A percentile compares a stretch with the other conserved stretches of the same genome.
These are phyloP conservation scores for Amanita pallidorosea DNA, from an alignment of 768 basidiomycete species.

Conservation along the genomic window DNA sequence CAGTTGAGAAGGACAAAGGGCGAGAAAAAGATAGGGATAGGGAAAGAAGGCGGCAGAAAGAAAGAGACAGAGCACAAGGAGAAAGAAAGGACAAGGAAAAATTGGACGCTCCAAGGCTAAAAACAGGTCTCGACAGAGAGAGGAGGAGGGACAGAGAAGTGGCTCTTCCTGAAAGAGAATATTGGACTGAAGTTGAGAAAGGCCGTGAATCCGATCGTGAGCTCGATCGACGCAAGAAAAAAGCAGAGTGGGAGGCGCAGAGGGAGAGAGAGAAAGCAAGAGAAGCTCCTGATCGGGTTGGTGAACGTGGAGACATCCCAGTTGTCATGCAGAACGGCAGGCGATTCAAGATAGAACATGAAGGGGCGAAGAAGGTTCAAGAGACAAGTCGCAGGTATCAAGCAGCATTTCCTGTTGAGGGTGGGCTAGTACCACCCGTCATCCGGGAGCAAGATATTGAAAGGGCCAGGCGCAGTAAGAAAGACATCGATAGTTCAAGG, in stretches of 20 bases:
- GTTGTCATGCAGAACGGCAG: conserved; percentile 7
- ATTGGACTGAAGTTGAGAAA: conserved; percentile 1
- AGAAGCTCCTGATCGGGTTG: neutral
- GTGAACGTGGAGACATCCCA: conserved; percentile 5
- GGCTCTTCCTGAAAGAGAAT: neutral
- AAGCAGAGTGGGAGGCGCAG: conserved; percentile 9
- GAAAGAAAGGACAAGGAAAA: conserved; percentile 8
- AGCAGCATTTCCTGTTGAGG: neutral
- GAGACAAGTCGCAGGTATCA: conserved; percentile 2
- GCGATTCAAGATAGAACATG: conserved; percentile 6
- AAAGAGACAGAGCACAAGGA: conserved; percentile 11
- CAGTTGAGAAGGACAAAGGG: conserved; percentile 14
- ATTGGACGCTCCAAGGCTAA: neutral
- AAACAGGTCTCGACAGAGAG: conserved; percentile 8
- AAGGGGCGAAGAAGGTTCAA: conserved; percentile 2
- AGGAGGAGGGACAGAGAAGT: conserved; percentile 7
- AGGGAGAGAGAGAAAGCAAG: conserved; percentile 8
- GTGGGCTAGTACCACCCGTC: neutral
- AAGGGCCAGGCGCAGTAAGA: neutral
- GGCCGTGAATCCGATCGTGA: conserved; percentile 7
- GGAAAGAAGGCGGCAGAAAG: conserved; percentile 12
- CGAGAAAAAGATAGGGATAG: conserved; percentile 13
- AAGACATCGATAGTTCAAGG: neutral
- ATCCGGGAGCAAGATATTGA: conserved; percentile 1
- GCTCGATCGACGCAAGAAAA: conserved; percentile 7